Conservation (phyloP, 2,329 filamentous ascomycete genomes). For the Arthrobotrys iridis region DNA sequence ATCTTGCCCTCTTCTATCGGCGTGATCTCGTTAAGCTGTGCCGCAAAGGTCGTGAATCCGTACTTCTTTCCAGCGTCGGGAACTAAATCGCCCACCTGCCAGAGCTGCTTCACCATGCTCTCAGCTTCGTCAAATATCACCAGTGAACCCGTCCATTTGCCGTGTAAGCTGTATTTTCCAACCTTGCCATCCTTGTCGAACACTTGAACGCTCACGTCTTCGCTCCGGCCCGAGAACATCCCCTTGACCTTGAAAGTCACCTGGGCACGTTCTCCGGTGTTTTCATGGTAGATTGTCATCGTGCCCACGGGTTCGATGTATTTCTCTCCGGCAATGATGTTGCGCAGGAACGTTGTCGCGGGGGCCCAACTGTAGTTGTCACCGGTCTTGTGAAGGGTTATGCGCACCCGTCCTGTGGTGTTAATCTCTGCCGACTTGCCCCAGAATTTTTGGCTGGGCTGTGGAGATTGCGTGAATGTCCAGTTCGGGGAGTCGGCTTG, state of each 20-base stretch:
- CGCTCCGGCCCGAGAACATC: conserved; percentile 94
- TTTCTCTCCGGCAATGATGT: conserved; percentile 97
- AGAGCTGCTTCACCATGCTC: conserved; percentile 76
- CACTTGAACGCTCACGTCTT: conserved; percentile 83
- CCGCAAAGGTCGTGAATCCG: conserved; percentile 87
- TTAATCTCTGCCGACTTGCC: conserved; percentile 95
- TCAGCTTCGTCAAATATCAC: conserved; percentile 54
- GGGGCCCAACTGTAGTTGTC: conserved; percentile 90
- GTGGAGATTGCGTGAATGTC: conserved; percentile 87
- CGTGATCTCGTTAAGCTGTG: conserved; percentile 86
- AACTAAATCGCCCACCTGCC: conserved; percentile 80
- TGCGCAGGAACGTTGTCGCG: conserved; percentile 89
- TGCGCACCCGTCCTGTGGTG: conserved; percentile 84
- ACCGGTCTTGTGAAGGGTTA: conserved; percentile 77
- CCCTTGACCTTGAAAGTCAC: conserved; percentile 93
- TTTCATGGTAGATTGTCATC: conserved; percentile 87
- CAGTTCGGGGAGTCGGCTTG: conserved; percentile 87
- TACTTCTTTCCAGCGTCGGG: conserved; percentile 82
- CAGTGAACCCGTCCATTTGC: conserved; percentile 85
- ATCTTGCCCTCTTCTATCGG: conserved; percentile 77
- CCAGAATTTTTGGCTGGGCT: conserved; percentile 97
- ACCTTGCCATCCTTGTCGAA: conserved; percentile 73
- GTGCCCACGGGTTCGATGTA: conserved; percentile 94
- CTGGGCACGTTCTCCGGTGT: conserved; percentile 81
- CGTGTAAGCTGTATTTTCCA: conserved; percentile 74